Conservation (phyloP, 768 basidiomycete genomes). For the Suillus fuscotomentosus region DNA sequence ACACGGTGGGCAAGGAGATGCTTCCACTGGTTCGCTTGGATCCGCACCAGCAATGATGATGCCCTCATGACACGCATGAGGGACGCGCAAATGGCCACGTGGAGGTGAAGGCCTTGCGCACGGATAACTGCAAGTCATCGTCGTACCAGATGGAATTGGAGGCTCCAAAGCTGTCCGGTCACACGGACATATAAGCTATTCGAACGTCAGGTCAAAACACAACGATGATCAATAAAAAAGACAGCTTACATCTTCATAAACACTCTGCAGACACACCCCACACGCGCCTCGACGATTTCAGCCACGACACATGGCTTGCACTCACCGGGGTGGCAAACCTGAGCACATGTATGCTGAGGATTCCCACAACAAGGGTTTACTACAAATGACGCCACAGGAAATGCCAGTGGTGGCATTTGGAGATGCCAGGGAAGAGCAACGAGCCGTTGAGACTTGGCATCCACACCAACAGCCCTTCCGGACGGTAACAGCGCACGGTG, state of each 20-base stretch:
- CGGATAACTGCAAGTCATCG: constrained; percentile 74
- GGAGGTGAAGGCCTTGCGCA: constrained; percentile 67
- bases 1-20: constrained; percentile 75
- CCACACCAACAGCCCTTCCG: constrained; percentile 81
- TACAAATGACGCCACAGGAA: constrained; percentile 40
- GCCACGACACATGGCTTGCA: constrained; percentile 64
- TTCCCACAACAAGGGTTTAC: constrained; percentile 51
- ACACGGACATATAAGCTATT: constrained; percentile 75
- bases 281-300: constrained; percentile 66
- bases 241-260: constrained; percentile 81
- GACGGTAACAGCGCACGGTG: constrained; percentile 83
- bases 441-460: constrained; percentile 53
- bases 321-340: constrained; percentile 71
- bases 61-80: constrained; percentile 85
- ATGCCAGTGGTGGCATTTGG: constrained; percentile 6
- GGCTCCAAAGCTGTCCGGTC: constrained; percentile 86
- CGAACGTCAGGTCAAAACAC: neutral
- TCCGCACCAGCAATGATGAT: constrained; percentile 27
- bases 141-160: constrained; percentile 85
- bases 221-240: neutral
- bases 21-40: neutral
- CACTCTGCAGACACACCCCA: constrained; percentile 79
- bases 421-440: constrained; percentile 43
- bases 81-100: constrained; percentile 80
- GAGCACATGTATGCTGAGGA: constrained; percentile 60